Evolutionary conservation across 805 yeast species (phyloP).

Genomic region (Priceomyces medius): DNA sequence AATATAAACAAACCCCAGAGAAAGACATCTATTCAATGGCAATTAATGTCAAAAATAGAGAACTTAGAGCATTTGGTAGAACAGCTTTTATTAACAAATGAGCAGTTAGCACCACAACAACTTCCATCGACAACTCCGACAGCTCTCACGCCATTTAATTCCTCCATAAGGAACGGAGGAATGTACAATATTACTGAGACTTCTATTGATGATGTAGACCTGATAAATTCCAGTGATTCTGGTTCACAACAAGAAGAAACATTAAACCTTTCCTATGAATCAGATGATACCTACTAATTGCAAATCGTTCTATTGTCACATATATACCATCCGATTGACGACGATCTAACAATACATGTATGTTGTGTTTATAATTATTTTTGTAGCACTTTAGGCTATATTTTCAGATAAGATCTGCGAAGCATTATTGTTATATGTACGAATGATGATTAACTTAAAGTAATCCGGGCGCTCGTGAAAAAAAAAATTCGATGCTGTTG

Average conservation of each 20-base stretch:
- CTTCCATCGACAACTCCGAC: background rate
- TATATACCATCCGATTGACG: too few relatives aligned
- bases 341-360: too few relatives aligned
- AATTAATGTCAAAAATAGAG: background rate
- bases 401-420: too few relatives aligned
- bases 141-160: background rate
- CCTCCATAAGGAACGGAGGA: conserved; percentile 7
- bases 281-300: conserved; percentile 10
- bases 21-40: background rate
- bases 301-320: background rate
- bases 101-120: background rate
- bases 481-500: too few relatives aligned
- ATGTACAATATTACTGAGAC: conserved; percentile 23
- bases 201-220: conserved; percentile 21
- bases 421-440: too few relatives aligned
- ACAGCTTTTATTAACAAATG: background rate
- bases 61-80: conserved; percentile 1
- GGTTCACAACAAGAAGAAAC: conserved; percentile 3
- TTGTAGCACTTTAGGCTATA: too few relatives aligned
- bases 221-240: conserved; percentile 19
- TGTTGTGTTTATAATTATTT: too few relatives aligned
- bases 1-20: conserved; percentile 3
- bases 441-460: too few relatives aligned
- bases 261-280: conserved; percentile 6
- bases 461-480: too few relatives aligned